Conservation (phyloP, 116 monocot species). For the Trichopus zeylanicus region DNA sequence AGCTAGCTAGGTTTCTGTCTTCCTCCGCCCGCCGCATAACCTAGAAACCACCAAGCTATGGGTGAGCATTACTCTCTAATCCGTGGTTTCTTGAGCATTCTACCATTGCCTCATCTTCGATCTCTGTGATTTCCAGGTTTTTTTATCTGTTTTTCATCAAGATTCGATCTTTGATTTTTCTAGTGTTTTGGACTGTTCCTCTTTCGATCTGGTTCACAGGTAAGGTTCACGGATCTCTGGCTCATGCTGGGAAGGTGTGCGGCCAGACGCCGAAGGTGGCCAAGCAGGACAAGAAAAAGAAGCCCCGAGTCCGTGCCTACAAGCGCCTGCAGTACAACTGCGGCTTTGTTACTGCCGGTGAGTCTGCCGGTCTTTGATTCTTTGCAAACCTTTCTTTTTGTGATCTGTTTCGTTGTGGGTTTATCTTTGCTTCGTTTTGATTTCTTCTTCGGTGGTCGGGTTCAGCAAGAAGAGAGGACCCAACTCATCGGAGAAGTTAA, state of each 20-base stretch:
- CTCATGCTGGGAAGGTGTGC: constrained; percentile 92
- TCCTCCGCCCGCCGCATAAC: too few relatives aligned
- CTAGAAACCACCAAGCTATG: too few relatives aligned
- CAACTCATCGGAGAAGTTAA: constrained; percentile 75
- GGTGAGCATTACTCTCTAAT: too few relatives aligned
- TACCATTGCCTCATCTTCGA: too few relatives aligned
- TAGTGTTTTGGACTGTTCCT: not conserved
- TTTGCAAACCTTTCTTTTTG: not conserved
- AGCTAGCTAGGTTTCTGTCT: too few relatives aligned
- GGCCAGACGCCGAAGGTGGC: constrained; percentile 93
- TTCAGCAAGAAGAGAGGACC: constrained; percentile 78
- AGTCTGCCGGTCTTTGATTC: not conserved
- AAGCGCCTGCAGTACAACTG: constrained; percentile 94
- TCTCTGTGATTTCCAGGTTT: too few relatives aligned
- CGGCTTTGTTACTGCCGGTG: constrained; percentile 85
- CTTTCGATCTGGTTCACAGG: constrained; percentile 26
- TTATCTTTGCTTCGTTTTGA: not conserved
- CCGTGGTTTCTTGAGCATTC: too few relatives aligned
- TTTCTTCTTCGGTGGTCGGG: constrained; percentile 52
- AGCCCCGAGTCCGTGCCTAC: constrained; percentile 75
- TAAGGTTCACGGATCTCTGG: constrained; percentile 91
- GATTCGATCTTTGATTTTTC: not conserved
- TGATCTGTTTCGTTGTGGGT: too few relatives aligned
- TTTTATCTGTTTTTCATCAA: too few relatives aligned
- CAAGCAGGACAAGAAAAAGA: constrained; percentile 97